These are phyloP conservation scores for Termitomyces titanicus DNA, from an alignment of 768 basidiomycete species.

Conservation along the genomic window DNA sequence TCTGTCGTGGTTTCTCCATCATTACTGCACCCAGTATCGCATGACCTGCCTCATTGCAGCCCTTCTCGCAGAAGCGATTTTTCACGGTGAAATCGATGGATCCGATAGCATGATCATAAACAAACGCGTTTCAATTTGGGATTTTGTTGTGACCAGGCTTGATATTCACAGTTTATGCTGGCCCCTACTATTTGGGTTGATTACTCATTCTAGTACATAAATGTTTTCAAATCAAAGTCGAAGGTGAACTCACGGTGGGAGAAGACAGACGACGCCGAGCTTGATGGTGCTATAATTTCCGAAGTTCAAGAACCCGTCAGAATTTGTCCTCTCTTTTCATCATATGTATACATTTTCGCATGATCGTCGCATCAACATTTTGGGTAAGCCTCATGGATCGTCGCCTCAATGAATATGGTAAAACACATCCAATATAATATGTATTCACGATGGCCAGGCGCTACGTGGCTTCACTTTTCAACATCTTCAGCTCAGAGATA, in stretches of 20 bases:
- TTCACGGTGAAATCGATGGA: not conserved
- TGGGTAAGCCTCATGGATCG: not conserved
- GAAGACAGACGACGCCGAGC: not conserved
- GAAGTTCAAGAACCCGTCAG: not conserved
- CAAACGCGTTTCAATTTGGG: not conserved
- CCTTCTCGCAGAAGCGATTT: not conserved
- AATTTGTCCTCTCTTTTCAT: not conserved
- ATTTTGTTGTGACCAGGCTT: not conserved
- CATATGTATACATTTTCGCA: not conserved
- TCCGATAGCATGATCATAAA: not conserved
- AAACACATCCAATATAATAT: not conserved
- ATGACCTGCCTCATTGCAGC: slow-evolving; percentile 1
- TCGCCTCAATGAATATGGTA: not conserved
- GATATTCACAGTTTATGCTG: not conserved
- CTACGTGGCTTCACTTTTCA: not conserved
- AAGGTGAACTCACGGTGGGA: not conserved
- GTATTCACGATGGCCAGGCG: not conserved
- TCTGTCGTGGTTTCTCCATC: not conserved
- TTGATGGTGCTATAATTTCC: not conserved
- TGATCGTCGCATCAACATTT: not conserved
- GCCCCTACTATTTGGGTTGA: no score
- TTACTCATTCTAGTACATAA: not conserved
- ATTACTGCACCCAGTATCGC: not conserved
- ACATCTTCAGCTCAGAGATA: not conserved
- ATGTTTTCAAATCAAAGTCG: not conserved